Evolutionary conservation across 208 protist species (phyloP).

Genomic region (Trypanosoma cruzi): DNA sequence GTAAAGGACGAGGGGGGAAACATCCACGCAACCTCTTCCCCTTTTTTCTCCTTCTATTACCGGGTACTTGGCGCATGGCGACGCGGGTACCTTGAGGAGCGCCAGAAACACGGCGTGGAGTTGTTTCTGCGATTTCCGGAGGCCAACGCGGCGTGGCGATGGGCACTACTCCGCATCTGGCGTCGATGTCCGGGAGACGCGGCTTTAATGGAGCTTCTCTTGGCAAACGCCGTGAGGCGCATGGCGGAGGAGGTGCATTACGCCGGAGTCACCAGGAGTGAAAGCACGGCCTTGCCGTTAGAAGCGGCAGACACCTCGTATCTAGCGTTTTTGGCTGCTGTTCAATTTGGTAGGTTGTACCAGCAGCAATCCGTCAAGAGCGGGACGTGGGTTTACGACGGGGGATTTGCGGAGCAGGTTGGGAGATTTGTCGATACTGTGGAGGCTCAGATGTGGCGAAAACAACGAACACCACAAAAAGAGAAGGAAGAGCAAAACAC

Average conservation of each 20-base stretch:
- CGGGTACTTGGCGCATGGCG: conserved; percentile 25
- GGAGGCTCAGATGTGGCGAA: conserved; percentile 40
- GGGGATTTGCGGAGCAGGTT: conserved; percentile 32
- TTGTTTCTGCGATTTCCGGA: conserved; percentile 68
- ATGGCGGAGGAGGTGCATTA: conserved; percentile 49
- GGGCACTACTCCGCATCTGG: conserved; percentile 48
- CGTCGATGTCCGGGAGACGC: conserved; percentile 41
- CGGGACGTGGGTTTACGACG: conserved; percentile 13
- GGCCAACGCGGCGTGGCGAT: conserved; percentile 41
- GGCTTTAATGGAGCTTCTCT: conserved; percentile 35
- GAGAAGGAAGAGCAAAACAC: neutral
- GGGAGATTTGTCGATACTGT: conserved; percentile 45
- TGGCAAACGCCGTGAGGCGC: conserved; percentile 68
- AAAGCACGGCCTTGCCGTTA: conserved; percentile 9
- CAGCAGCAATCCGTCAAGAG: neutral
- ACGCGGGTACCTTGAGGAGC: conserved; percentile 41
- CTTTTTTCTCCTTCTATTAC: neutral
- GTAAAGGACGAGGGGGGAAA: neutral
- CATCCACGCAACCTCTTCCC: neutral
- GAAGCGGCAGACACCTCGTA: conserved; percentile 3
- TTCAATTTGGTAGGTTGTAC: conserved; percentile 19
- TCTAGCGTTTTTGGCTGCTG: neutral
- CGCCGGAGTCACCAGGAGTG: conserved; percentile 31
- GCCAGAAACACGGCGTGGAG: conserved; percentile 51
- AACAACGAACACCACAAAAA: neutral